Base-by-base conservation (phyloP, 345 rosid genomes). In the Zanthoxylum bungeanum region DNA sequence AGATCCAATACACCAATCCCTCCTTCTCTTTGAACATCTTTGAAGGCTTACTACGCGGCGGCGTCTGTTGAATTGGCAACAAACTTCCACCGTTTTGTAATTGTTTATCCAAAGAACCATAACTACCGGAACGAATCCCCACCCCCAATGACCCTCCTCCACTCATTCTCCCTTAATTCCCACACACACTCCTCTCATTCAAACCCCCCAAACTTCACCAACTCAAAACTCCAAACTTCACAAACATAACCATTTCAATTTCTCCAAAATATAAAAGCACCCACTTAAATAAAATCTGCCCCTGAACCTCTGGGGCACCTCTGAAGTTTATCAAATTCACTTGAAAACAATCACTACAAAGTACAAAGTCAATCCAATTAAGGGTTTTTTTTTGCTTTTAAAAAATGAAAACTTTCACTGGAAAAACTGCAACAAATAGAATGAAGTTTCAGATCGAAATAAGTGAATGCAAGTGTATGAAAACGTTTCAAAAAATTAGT, bases 21-120 rank as follows among this genome's bases (percentile, higher is more conserved):
- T 89, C 99, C 70, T 87, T 92, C 61, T 93, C 97, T 83, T 89
- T 96, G 51, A 84, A 79, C 96, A 89, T 82, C 89, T 93, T 93
- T 16, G 80, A 80, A 58, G 93, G 84, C 79, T 93, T 96, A 33
- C 66, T 75, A 50, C 96, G 88, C 44, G 73, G 59, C 17, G 82
- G 74, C 47, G 86, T 52, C 28, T 77, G 83, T 55, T 84, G 90
- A 49, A 84, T 64, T 7, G 87, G 95, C 60, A 80, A 81, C 72
- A 77, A 65, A 59, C 70, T 68, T 61, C 68, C 76, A 61, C 83
- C 86, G 78, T 84, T 81, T 50, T 79, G 88, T 50, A 76, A 72
- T 78, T 87, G 89, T 76, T 91, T 91, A 71, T 89, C 96, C 84
- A 92, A 83, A 65, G 92, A 88, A 60, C 96, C 91, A 82, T 87